A percentile compares a stretch with the other conserved stretches of the same genome.
These are phyloP conservation scores for Wallacemonas sp. DNA, from an alignment of 208 protist genomes.

Conservation along the genomic window DNA sequence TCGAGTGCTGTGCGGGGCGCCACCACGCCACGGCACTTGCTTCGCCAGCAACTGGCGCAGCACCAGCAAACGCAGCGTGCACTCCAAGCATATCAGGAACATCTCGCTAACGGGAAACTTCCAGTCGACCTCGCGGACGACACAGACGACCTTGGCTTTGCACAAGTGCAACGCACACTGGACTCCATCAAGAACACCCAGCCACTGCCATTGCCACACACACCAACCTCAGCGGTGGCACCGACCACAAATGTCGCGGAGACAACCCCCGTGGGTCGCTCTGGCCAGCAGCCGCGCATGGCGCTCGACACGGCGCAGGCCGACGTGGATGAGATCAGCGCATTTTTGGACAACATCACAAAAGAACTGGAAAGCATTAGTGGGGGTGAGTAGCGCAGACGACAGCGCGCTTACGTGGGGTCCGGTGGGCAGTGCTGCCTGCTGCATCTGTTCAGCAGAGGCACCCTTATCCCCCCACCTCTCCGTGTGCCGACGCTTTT, in stretches of 20 bases:
- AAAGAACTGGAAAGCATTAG: slow-evolving; percentile 65
- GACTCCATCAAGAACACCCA: slow-evolving; percentile 33
- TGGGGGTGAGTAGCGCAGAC: slow-evolving; percentile 21
- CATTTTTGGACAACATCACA: slow-evolving; percentile 75
- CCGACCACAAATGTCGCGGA: background rate
- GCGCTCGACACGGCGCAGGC: background rate
- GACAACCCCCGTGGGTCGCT: background rate
- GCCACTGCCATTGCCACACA: slow-evolving; percentile 18
- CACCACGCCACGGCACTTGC: slow-evolving; percentile 46
- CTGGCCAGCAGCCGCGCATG: background rate
- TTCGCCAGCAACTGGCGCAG: slow-evolving; percentile 63
- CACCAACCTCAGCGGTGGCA: background rate
- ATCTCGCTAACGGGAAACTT: slow-evolving; percentile 6
- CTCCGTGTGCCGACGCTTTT: background rate
- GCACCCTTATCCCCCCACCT: no score
- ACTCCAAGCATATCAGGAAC: slow-evolving; percentile 45
- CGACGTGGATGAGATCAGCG: slow-evolving; percentile 35
- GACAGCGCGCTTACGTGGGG: no score
- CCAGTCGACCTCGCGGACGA: slow-evolving; percentile 16
- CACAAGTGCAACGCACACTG: slow-evolving; percentile 23
- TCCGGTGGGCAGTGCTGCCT: no score
- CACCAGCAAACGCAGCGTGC: slow-evolving; percentile 56
- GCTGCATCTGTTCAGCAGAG: no score
- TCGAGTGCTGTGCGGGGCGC: background rate
- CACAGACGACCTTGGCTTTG: slow-evolving; percentile 26